phyloP scores from a whole-genome alignment of 352 stramenopile species.

The Pythium scleroteichum region DNA sequence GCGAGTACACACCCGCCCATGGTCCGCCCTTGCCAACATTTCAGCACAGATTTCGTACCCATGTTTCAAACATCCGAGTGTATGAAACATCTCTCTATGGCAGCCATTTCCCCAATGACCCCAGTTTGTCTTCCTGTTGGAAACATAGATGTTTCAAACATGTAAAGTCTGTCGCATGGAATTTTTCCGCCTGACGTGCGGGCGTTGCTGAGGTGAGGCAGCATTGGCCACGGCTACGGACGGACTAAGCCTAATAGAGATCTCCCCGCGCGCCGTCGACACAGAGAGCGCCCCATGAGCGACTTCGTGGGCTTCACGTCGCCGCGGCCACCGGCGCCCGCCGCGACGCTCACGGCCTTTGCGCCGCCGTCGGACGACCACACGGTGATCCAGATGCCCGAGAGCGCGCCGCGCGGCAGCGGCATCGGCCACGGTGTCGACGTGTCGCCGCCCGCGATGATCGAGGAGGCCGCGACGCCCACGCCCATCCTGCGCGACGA shows the following conservation, averaged over 20 bases:
- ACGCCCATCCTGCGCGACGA: constrained; percentile 20
- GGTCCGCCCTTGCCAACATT: background rate
- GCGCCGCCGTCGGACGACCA: constrained; percentile 1
- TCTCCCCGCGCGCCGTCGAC: background rate
- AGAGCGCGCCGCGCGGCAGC: background rate
- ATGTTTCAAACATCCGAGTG: background rate
- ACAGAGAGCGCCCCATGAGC: constrained; percentile 4
- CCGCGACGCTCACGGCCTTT: constrained; percentile 13
- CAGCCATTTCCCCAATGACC: too few species aligned
- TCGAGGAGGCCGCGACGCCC: constrained; percentile 10
- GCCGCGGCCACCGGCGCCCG: constrained; percentile 4
- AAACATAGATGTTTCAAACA: constrained; percentile 5
- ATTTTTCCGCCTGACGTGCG: constrained; percentile 4
- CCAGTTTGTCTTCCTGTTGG: too few species aligned
- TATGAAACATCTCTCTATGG: too few species aligned
- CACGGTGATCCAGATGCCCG: constrained; percentile 18
- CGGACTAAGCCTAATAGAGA: too few species aligned
- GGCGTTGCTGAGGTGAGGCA: background rate
- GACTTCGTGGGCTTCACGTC: constrained; percentile 29
- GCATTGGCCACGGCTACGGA: too few species aligned
- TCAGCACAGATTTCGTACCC: background rate
- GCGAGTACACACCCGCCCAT: background rate
- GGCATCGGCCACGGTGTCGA: constrained; percentile 21
- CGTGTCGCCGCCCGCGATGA: constrained; percentile 22
- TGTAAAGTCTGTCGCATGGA: background rate